Evolutionary conservation across 2,329 filamentous ascomycete genomes (phyloP), one percentile per base, ranked within the genome.

Genomic region (Dissoconium aciculare): DNA sequence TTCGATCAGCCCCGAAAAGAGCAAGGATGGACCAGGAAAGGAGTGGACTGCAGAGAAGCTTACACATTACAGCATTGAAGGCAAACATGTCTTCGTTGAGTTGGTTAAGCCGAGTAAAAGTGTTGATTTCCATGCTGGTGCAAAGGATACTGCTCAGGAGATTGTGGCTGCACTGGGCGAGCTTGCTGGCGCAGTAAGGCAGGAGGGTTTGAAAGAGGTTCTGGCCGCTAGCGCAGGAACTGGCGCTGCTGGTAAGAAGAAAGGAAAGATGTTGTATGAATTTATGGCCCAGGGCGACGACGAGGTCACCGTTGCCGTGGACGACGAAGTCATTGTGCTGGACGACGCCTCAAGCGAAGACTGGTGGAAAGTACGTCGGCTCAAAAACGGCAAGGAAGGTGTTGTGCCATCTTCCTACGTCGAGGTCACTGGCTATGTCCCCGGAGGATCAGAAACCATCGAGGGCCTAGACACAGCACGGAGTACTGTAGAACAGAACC

Each of bases 361-460:
- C 52, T 98, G 89, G 89, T 95, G 89, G 87, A 84, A 89, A 63
- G 83, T 98, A 19, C 73, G 80, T 36, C 73, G 85, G 19, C 51
- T 94, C 40, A 91, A 84, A 60, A 95, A 84, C 52, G 83, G 83
- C 44, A 89, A 84, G 51, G 83, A 94, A 59, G 89, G 89, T 23
- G 89, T 98, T 15, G 85, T 98, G 5, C 89, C 89, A 10, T 89
- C 84, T 62, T 93, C 83, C 57, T 98, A 95, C 50, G 77, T 98
- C 45, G 87, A 98, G 54, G 64, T 93, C 31, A 85, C 74, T 13
- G 83, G 82, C 33, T 69, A 69, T 9, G 55, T 76, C 14, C 58
- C 67, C 4, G 59, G 67, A 19, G 55, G 64, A 15, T 46, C 58
- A 11, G 47, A 50, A 10, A 61, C 60, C 26, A 60, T 65, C 23